Evolutionary conservation across 345 rosid species (phyloP).

Genomic region (Populus alba): DNA sequence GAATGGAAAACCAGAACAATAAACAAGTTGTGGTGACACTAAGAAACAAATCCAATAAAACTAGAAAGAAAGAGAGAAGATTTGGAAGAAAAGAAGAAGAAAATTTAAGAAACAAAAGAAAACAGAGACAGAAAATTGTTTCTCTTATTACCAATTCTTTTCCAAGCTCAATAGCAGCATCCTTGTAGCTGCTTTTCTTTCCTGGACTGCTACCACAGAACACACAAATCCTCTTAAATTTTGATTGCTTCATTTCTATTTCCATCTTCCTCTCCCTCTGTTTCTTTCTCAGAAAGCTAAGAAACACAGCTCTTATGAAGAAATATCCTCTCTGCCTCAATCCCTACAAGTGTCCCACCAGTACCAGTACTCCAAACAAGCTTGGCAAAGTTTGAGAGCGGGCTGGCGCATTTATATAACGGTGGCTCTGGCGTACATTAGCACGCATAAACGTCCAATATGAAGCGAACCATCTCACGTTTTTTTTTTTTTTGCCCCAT

Average conservation of each 20-base stretch:
- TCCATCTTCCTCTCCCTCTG: slow-evolving; percentile 15
- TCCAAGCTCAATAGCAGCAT: slow-evolving; percentile 36
- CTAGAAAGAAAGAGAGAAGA: neutral
- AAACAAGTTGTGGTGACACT: neutral
- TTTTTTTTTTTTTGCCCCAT: no score
- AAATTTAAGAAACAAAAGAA: neutral
- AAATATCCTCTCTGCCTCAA: neutral
- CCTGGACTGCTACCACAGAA: slow-evolving; percentile 38
- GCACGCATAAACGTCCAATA: slow-evolving; percentile 14
- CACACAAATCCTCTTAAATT: slow-evolving; percentile 32
- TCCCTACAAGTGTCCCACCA: slow-evolving; percentile 5
- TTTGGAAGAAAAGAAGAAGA: neutral
- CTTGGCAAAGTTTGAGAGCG: neutral
- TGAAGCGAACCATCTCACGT: no score
- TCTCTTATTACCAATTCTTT: slow-evolving; percentile 21
- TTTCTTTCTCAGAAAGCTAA: neutral
- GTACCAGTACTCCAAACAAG: neutral
- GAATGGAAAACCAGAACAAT: neutral
- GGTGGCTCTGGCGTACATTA: slow-evolving; percentile 19
- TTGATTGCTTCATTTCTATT: slow-evolving; percentile 18
- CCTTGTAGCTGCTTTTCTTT: slow-evolving; percentile 30
- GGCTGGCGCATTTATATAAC: slow-evolving; percentile 25
- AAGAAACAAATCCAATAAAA: neutral
- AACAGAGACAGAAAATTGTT: neutral
- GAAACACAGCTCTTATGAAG: neutral